Percentiles rank a stretch among this genome's conserved stretches.
phyloP scores from a whole-genome alignment of 768 basidiomycete genomes.

The Imleria badia region DNA sequence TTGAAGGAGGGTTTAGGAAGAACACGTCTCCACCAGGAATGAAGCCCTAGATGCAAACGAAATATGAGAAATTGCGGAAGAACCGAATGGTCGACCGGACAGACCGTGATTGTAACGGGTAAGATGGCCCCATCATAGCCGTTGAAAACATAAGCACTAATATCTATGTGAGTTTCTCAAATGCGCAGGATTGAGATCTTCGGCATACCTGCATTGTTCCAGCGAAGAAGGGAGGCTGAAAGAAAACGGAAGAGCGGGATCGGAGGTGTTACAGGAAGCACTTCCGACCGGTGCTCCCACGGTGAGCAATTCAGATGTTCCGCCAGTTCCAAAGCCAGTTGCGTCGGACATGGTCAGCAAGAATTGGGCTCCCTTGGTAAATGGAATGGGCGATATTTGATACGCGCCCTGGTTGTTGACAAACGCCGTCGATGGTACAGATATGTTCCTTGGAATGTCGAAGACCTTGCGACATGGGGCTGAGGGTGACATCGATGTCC shows the following conservation, averaged over 20 bases:
- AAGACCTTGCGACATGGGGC: constrained; percentile 42
- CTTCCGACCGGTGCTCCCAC: constrained; percentile 46
- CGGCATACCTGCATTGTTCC: constrained; percentile 58
- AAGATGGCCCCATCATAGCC: constrained; percentile 45
- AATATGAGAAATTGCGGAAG: background rate
- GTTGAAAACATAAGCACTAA: constrained; percentile 48
- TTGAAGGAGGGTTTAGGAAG: constrained; percentile 40
- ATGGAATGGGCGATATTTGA: constrained; percentile 42
- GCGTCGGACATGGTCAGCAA: constrained; percentile 71
- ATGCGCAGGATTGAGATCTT: background rate
- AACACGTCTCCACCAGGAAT: constrained; percentile 63
- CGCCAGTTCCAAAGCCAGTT: constrained; percentile 67
- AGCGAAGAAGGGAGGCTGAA: constrained; percentile 53
- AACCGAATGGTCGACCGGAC: constrained; percentile 14
- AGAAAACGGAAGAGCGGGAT: constrained; percentile 44
- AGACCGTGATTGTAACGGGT: constrained; percentile 56
- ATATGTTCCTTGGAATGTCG: constrained; percentile 50
- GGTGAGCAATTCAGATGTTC: constrained; percentile 47
- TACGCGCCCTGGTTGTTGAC: constrained; percentile 55
- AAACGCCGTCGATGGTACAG: constrained; percentile 56
- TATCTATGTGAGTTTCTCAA: constrained; percentile 3
- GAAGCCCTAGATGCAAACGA: constrained; percentile 42
- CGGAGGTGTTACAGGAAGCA: constrained; percentile 48
- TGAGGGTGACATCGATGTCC: background rate
- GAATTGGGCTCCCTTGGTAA: constrained; percentile 40